Evolutionary conservation across 768 basidiomycete genomes (phyloP).

Genomic region (Porphyrellus cyaneotinctus): DNA sequence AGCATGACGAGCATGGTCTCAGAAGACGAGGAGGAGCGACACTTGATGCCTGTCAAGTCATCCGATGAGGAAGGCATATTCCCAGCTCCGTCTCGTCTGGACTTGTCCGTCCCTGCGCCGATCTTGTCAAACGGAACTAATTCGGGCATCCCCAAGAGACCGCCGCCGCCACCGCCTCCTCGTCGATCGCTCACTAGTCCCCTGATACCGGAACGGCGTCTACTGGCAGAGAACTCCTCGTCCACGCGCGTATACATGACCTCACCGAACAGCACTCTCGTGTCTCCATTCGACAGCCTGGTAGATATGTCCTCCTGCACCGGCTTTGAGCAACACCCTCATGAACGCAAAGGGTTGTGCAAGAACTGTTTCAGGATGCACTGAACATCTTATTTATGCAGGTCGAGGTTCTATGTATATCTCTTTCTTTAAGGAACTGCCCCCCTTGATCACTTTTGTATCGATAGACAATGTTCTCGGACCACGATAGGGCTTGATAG

Average conservation of each 20-base stretch:
- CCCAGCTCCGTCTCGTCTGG: slow-evolving; percentile 21
- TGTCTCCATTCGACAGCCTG: slow-evolving; percentile 65
- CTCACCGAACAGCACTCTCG: slow-evolving; percentile 29
- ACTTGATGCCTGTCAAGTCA: slow-evolving; percentile 28
- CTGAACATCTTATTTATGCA: slow-evolving; percentile 1
- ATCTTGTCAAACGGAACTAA: slow-evolving; percentile 24
- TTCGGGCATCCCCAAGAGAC: slow-evolving; percentile 35
- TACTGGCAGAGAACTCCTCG: slow-evolving; percentile 13
- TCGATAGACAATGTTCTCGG: neutral
- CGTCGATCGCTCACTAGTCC: slow-evolving; percentile 43
- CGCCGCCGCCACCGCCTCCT: slow-evolving; percentile 53
- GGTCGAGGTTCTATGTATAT: neutral
- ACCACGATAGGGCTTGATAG: neutral
- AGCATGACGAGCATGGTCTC: slow-evolving; percentile 40
- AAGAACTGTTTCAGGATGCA: slow-evolving; percentile 63
- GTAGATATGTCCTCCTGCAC: slow-evolving; percentile 47
- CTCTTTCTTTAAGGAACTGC: neutral
- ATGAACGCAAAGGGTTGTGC: slow-evolving; percentile 62
- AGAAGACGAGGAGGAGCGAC: slow-evolving; percentile 44
- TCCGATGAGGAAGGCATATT: slow-evolving; percentile 23
- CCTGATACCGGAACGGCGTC: slow-evolving; percentile 46
- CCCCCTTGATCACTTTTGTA: slow-evolving; percentile 2
- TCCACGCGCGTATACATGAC: slow-evolving; percentile 23
- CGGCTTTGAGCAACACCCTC: slow-evolving; percentile 63
- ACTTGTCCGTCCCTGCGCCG: slow-evolving; percentile 7